These are phyloP conservation scores for Aureobasidium sp. DNA, from an alignment of 2,329 filamentous ascomycete genomes.

Conservation along the genomic window DNA sequence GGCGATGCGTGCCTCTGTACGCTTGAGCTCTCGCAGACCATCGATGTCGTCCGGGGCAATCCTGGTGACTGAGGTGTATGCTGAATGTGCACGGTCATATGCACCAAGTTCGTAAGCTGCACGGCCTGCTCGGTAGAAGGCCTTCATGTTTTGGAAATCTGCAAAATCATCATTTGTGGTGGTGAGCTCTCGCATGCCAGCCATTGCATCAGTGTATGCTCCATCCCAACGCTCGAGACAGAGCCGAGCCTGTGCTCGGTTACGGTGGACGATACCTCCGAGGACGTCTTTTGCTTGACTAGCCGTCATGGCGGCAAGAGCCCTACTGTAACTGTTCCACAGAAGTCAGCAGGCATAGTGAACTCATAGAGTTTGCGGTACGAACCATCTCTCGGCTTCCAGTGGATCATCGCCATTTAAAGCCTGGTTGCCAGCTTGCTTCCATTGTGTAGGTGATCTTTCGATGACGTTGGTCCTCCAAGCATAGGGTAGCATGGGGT, in stretches of 20 bases:
- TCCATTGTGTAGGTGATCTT: not conserved
- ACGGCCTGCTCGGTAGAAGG: not conserved
- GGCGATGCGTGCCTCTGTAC: not conserved
- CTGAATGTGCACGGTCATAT: not conserved
- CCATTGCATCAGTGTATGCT: not conserved
- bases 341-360: not conserved
- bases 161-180: not conserved
- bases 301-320: not conserved
- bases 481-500: not conserved
- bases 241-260: not conserved
- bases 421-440: conserved; percentile 2
- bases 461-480: not conserved
- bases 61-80: not conserved
- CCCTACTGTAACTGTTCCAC: not conserved
- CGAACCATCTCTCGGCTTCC: conserved; percentile 4
- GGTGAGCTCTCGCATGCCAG: not conserved
- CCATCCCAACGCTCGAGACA: not conserved
- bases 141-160: not conserved
- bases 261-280: not conserved
- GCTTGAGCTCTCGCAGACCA: not conserved
- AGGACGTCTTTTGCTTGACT: not conserved
- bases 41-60: not conserved
- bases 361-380: not conserved
- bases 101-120: conserved; percentile 3
- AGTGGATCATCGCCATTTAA: not conserved